Evolutionary conservation across 2,329 filamentous ascomycete species (phyloP).

Genomic region (Fusarium aywerte): DNA sequence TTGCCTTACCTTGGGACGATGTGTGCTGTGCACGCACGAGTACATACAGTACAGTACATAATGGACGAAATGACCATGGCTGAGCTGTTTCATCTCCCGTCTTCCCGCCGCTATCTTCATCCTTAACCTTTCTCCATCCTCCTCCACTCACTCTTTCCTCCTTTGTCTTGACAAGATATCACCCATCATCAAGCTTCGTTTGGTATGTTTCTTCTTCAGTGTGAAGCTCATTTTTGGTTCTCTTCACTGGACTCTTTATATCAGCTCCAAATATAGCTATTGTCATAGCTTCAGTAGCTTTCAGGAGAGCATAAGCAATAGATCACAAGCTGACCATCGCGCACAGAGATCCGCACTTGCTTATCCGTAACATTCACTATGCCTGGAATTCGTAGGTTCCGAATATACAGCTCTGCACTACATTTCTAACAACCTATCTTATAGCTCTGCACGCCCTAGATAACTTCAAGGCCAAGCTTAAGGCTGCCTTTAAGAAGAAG

Average conservation of each 20-base stretch:
- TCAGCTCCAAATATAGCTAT: neutral
- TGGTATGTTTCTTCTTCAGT: slow-evolving; percentile 16
- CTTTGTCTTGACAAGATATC: slow-evolving; percentile 8
- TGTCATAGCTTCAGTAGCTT: neutral
- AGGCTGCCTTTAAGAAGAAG: slow-evolving; percentile 64
- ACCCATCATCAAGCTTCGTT: neutral
- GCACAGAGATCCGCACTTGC: slow-evolving; percentile 7
- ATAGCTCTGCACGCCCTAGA: slow-evolving; percentile 62
- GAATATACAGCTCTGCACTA: neutral
- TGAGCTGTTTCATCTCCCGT: slow-evolving; percentile 32
- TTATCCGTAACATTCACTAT: slow-evolving; percentile 51
- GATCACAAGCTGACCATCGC: slow-evolving; percentile 27
- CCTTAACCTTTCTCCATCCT: slow-evolving; percentile 10
- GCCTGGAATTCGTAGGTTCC: slow-evolving; percentile 64
- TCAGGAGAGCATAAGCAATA: neutral
- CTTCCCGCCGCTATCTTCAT: slow-evolving; percentile 15
- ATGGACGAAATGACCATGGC: slow-evolving; percentile 20
- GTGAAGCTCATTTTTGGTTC: neutral
- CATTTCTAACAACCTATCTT: slow-evolving; percentile 39
- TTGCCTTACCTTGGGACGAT: too few species aligned
- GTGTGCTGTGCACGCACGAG: neutral
- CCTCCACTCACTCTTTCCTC: neutral
- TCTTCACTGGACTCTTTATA: neutral
- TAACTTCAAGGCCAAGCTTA: slow-evolving; percentile 67
- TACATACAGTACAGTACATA: slow-evolving; percentile 7